phyloP scores from a whole-genome alignment of 768 basidiomycete species.

The Trametopsis cervina region DNA sequence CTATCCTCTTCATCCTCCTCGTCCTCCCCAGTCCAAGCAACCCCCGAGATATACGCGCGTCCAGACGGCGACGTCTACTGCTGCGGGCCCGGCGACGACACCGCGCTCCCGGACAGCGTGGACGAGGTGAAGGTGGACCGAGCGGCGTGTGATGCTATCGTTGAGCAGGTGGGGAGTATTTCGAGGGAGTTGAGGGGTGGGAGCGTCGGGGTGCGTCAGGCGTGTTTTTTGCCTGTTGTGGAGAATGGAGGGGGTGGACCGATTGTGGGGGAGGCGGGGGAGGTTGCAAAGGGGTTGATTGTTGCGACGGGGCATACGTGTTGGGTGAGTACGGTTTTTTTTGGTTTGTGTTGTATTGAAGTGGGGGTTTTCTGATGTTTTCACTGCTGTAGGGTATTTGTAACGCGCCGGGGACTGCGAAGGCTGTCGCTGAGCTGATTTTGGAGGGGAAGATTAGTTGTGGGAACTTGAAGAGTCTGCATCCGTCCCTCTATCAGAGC shows the following conservation, averaged over 20 bases:
- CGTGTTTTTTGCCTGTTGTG: slow-evolving; percentile 74
- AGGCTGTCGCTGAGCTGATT: slow-evolving; percentile 61
- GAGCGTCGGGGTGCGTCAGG: slow-evolving; percentile 47
- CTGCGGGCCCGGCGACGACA: slow-evolving; percentile 75
- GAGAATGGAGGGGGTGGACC: slow-evolving; percentile 56
- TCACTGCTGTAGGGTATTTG: slow-evolving; percentile 52
- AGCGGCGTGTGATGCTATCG: slow-evolving; percentile 47
- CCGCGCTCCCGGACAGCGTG: slow-evolving; percentile 58
- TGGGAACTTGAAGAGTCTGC: slow-evolving; percentile 44
- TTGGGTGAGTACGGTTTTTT: slow-evolving; percentile 53
- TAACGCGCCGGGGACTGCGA: slow-evolving; percentile 81
- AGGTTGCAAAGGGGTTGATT: slow-evolving; percentile 54
- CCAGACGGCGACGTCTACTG: slow-evolving; percentile 66
- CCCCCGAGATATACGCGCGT: slow-evolving; percentile 69
- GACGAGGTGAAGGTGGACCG: slow-evolving; percentile 62
- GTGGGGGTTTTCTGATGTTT: neutral
- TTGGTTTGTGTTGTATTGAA: neutral
- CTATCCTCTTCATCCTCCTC: slow-evolving; percentile 1
- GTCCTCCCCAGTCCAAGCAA: slow-evolving; percentile 22
- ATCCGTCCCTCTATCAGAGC: slow-evolving; percentile 24
- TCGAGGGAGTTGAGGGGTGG: slow-evolving; percentile 51
- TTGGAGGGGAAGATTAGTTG: slow-evolving; percentile 59
- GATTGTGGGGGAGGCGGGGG: slow-evolving; percentile 57
- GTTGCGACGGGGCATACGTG: slow-evolving; percentile 77
- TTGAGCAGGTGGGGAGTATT: slow-evolving; percentile 51